A percentile compares a stretch with the other conserved stretches of the same genome.
Conservation (phyloP, 2,329 filamentous ascomycete species). For the Nectriaceae sp. region DNA sequence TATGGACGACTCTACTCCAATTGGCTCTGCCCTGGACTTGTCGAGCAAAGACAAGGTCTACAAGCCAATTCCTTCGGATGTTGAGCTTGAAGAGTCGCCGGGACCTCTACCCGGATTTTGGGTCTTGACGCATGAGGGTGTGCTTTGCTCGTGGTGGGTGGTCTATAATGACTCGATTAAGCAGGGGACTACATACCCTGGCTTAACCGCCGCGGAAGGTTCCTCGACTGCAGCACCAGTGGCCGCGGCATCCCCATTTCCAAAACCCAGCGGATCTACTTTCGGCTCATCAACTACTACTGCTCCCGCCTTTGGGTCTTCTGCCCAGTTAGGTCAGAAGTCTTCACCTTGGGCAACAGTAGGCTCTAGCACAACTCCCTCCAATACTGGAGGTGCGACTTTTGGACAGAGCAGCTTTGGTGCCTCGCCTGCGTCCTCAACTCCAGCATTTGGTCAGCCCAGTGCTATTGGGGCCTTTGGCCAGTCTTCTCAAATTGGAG, state of each 20-base stretch:
- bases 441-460: conserved; percentile 52
- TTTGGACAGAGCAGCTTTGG: conserved; percentile 52
- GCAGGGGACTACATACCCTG: conserved; percentile 71
- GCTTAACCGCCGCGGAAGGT: conserved; percentile 56
- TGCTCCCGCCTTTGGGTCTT: conserved; percentile 48
- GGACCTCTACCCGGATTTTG: conserved; percentile 82
- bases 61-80: conserved; percentile 74
- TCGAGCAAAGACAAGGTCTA: conserved; percentile 77
- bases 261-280: conserved; percentile 32
- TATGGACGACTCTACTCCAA: conserved; percentile 68
- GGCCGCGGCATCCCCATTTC: conserved; percentile 35
- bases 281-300: conserved; percentile 44
- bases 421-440: conserved; percentile 35
- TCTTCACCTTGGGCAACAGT: conserved; percentile 52
- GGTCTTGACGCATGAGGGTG: conserved; percentile 84
- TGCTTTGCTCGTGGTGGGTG: conserved; percentile 87
- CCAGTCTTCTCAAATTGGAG: conserved; percentile 49
- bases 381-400: conserved; percentile 36
- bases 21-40: conserved; percentile 83
- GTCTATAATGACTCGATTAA: conserved; percentile 86
- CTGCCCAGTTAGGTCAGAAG: conserved; percentile 51
- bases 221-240: conserved; percentile 31
- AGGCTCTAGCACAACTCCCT: conserved; percentile 29
- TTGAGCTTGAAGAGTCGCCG: conserved; percentile 75
- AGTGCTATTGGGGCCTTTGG: conserved; percentile 54